These are phyloP conservation scores for Gamarada debralockiae DNA, from an alignment of 495 filamentous ascomycete species.

Conservation along the genomic window DNA sequence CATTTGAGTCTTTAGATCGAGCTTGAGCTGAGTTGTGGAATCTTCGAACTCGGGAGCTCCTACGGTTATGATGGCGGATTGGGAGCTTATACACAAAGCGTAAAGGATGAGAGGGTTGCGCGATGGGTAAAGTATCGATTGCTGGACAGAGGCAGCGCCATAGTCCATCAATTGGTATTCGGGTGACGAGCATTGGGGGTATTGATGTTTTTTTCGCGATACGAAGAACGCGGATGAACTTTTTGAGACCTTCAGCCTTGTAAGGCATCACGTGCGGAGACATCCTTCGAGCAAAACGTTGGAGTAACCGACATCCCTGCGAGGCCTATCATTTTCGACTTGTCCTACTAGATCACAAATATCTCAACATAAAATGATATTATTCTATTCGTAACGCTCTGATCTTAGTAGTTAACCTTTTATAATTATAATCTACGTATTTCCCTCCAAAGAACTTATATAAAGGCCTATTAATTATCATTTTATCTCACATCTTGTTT, in stretches of 20 bases:
- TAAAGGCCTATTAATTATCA: too few relatives aligned
- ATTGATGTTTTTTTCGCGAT: conserved; percentile 5
- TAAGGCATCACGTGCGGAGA: neutral
- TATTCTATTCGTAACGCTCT: too few relatives aligned
- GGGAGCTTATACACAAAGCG: neutral
- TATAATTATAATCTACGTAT: too few relatives aligned
- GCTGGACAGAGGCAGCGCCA: conserved; percentile 67
- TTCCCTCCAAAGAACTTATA: too few relatives aligned
- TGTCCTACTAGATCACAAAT: too few relatives aligned
- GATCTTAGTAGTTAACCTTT: too few relatives aligned
- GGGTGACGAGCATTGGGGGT: conserved; percentile 20
- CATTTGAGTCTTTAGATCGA: neutral
- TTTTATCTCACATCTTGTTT: too few relatives aligned
- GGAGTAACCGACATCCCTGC: too few relatives aligned
- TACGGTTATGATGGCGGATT: neutral
- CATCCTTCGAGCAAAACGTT: too few relatives aligned
- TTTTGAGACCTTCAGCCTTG: conserved; percentile 10
- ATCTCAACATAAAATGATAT: too few relatives aligned
- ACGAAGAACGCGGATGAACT: conserved; percentile 6
- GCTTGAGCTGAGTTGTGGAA: conserved; percentile 11
- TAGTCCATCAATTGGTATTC: conserved; percentile 54
- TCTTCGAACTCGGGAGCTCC: neutral
- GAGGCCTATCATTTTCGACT: too few relatives aligned
- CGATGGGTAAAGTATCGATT: conserved; percentile 32
- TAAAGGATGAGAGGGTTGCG: conserved; percentile 18